Evolutionary conservation across 2,329 filamentous ascomycete species (phyloP).

Genomic region (Stemphylium lycopersici): DNA sequence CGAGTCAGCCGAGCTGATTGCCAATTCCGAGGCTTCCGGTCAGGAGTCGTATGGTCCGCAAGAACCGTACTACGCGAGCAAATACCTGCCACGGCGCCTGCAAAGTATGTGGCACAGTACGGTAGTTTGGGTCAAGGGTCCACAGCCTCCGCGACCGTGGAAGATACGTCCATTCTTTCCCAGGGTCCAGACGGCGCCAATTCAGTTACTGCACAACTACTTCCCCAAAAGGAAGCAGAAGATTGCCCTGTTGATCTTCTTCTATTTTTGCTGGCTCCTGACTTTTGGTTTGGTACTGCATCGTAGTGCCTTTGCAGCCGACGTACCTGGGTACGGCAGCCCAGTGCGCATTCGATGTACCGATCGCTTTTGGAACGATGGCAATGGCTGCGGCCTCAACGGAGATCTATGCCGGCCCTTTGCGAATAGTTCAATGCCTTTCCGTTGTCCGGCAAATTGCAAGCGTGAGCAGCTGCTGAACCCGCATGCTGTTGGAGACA

Average conservation of each 20-base stretch:
- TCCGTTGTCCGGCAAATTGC: constrained; percentile 77
- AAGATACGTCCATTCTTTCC: constrained; percentile 65
- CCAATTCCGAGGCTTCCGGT: constrained; percentile 43
- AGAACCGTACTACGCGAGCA: constrained; percentile 29
- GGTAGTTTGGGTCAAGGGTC: constrained; percentile 57
- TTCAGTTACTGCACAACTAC: constrained; percentile 66
- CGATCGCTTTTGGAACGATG: constrained; percentile 69
- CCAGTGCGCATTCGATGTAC: constrained; percentile 71
- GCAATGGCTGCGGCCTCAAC: constrained; percentile 75
- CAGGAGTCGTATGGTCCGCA: constrained; percentile 30
- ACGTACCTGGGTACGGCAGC: constrained; percentile 70
- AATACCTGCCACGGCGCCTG: constrained; percentile 61
- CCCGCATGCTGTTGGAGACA: constrained; percentile 74
- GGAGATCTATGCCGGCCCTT: constrained; percentile 79
- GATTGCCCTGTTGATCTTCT: constrained; percentile 63
- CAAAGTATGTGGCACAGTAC: constrained; percentile 47
- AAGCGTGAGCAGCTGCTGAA: constrained; percentile 69
- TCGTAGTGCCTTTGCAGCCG: constrained; percentile 63
- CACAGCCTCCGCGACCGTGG: constrained; percentile 56
- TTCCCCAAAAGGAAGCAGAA: constrained; percentile 66
- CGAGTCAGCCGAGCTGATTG: constrained; percentile 33
- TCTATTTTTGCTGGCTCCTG: constrained; percentile 71
- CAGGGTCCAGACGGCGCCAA: constrained; percentile 68
- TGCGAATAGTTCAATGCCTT: constrained; percentile 70
- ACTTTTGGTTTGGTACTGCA: constrained; percentile 73